phyloP scores from a whole-genome alignment of 805 yeast species.

The Candida koratica region DNA sequence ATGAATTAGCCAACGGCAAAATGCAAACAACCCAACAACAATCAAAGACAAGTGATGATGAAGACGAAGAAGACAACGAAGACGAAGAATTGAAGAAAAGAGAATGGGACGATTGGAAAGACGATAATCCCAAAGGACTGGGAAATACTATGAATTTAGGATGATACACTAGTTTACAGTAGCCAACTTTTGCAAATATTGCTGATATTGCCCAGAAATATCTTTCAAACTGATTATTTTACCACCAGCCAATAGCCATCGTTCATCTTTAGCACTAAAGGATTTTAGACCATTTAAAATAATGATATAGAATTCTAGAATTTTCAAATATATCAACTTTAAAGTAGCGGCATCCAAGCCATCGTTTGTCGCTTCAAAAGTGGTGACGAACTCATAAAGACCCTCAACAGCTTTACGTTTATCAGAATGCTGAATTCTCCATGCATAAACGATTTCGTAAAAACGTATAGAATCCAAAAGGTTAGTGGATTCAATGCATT shows the following conservation, averaged over 20 bases:
- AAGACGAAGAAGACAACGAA: conserved; percentile 40
- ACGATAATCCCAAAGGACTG: conserved; percentile 78
- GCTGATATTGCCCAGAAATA: conserved; percentile 28
- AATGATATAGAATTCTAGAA: conserved; percentile 40
- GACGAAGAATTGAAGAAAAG: conserved; percentile 76
- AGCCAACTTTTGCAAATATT: conserved; percentile 26
- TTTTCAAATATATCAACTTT: conserved; percentile 34
- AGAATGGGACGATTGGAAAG: conserved; percentile 92
- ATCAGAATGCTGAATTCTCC: conserved; percentile 35
- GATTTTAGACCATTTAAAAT: conserved; percentile 36
- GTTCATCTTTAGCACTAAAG: conserved; percentile 31
- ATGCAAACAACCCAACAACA: conserved; percentile 50
- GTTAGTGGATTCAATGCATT: conserved; percentile 26
- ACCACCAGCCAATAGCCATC: conserved; percentile 31
- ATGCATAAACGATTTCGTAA: conserved; percentile 38
- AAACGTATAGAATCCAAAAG: conserved; percentile 28
- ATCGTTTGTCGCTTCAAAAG: conserved; percentile 26
- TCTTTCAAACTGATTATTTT: conserved; percentile 27
- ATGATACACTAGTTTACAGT: conserved; percentile 12
- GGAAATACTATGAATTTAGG: conserved; percentile 69
- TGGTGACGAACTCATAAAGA: conserved; percentile 33
- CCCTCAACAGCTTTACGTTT: conserved; percentile 39
- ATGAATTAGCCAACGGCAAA: conserved; percentile 82
- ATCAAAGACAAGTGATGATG: conserved; percentile 31
- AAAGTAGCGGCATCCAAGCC: conserved; percentile 10